These are phyloP conservation scores for Verticillium tricorpus DNA, from an alignment of 2,329 filamentous ascomycete species.

Conservation along the genomic window DNA sequence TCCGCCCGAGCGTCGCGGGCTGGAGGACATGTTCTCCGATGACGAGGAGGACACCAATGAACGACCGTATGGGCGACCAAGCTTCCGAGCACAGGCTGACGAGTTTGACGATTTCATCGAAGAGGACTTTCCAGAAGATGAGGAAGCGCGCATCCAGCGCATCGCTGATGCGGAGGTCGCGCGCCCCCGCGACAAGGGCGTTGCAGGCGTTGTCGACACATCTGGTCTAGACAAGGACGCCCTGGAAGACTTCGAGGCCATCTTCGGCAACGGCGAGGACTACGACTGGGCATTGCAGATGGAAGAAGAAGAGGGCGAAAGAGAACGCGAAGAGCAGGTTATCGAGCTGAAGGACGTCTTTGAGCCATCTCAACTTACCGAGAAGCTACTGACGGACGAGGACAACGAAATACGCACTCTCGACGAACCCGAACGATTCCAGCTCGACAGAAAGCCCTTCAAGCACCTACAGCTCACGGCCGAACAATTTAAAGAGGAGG, in stretches of 20 bases:
- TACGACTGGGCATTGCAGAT: conserved; percentile 91
- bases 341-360: conserved; percentile 97
- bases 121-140: conserved; percentile 87
- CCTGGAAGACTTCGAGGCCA: conserved; percentile 83
- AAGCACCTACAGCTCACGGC: conserved; percentile 74
- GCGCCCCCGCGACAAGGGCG: conserved; percentile 67
- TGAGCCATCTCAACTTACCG: conserved; percentile 88
- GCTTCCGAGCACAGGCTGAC: conserved; percentile 60
- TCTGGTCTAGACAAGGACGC: conserved; percentile 87
- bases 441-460: conserved; percentile 86
- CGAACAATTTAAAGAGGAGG: conserved; percentile 86
- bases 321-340: conserved; percentile 72
- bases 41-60: conserved; percentile 69
- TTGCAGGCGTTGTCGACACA: conserved; percentile 68
- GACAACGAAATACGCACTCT: conserved; percentile 85
- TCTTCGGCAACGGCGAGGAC: conserved; percentile 93
- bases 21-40: conserved; percentile 93
- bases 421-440: conserved; percentile 92
- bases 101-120: conserved; percentile 97
- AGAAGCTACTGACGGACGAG: conserved; percentile 92
- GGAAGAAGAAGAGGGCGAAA: conserved; percentile 80
- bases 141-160: conserved; percentile 69
- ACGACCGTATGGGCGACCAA: conserved; percentile 44
- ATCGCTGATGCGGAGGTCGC: conserved; percentile 87
- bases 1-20: conserved; percentile 60